Conservation (phyloP, 805 yeast genomes). For the Starmerella vitae region DNA sequence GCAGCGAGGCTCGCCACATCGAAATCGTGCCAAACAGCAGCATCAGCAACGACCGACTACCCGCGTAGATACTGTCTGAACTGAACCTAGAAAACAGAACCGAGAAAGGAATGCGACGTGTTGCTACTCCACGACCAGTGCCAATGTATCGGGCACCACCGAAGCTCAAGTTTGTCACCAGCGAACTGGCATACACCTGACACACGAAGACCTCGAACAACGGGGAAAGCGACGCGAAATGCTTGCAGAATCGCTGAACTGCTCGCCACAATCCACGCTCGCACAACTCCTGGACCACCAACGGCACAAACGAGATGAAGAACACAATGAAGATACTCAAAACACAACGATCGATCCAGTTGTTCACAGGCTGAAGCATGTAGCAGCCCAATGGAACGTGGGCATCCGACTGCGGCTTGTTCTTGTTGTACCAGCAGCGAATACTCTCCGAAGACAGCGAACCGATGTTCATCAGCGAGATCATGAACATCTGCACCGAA, state of each 20-base stretch:
- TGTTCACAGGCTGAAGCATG: conserved; percentile 67
- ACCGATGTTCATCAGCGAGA: conserved; percentile 67
- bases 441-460: conserved; percentile 62
- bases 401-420: conserved; percentile 59
- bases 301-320: conserved; percentile 79
- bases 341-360: conserved; percentile 83
- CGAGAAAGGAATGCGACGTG: conserved; percentile 60
- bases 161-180: conserved; percentile 60
- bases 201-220: conserved; percentile 91
- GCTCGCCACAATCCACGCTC: conserved; percentile 81
- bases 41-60: conserved; percentile 54
- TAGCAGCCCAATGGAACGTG: conserved; percentile 74
- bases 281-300: conserved; percentile 71
- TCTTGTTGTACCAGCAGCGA: conserved; percentile 49
- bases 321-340: conserved; percentile 85
- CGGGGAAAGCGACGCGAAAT: conserved; percentile 72
- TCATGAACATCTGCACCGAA: conserved; percentile 77
- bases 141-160: conserved; percentile 90
- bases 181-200: conserved; percentile 74
- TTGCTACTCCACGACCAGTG: conserved; percentile 91
- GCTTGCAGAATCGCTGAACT: conserved; percentile 51
- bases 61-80: conserved; percentile 61
- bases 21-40: conserved; percentile 63
- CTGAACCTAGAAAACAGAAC: conserved; percentile 66
- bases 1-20: conserved; percentile 86